These are phyloP conservation scores for Gaeumannomyces tritici DNA, from an alignment of 2,329 filamentous ascomycete genomes.

Conservation along the genomic window DNA sequence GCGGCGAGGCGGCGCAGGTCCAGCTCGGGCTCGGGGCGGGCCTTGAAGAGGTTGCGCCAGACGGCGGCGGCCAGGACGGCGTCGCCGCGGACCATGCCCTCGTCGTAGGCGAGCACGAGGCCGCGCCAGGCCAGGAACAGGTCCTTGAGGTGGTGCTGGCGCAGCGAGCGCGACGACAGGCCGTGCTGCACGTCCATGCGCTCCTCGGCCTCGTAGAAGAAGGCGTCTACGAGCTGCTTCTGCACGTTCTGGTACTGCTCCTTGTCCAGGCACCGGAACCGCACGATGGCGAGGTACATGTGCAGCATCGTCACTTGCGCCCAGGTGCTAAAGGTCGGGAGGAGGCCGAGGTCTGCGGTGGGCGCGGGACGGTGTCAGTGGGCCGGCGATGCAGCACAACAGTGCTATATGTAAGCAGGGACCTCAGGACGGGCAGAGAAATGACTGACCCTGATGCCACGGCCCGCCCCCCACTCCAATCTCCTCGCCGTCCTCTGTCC, in stretches of 20 bases:
- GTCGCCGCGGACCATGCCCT: slow-evolving; percentile 68
- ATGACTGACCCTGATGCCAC: slow-evolving; percentile 69
- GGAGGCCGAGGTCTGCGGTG: slow-evolving; percentile 59
- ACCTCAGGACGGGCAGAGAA: not conserved
- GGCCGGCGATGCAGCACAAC: not conserved
- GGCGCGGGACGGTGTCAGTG: not conserved
- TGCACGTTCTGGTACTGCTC: slow-evolving; percentile 68
- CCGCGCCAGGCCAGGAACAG: slow-evolving; percentile 91
- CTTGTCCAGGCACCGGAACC: slow-evolving; percentile 68
- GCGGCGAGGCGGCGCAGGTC: slow-evolving; percentile 42
- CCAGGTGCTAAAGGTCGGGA: slow-evolving; percentile 90
- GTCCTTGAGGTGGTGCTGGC: slow-evolving; percentile 69
- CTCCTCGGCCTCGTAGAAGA: slow-evolving; percentile 82
- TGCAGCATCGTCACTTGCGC: slow-evolving; percentile 93
- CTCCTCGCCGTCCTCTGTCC: slow-evolving; percentile 72
- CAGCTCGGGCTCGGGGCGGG: slow-evolving; percentile 29
- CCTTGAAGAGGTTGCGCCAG: slow-evolving; percentile 91
- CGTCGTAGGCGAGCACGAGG: slow-evolving; percentile 73
- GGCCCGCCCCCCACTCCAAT: slow-evolving; percentile 63
- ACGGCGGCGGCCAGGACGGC: slow-evolving; percentile 71
- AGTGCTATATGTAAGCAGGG: too few species aligned
- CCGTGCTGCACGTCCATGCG: slow-evolving; percentile 76
- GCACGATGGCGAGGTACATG: slow-evolving; percentile 82
- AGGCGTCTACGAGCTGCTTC: slow-evolving; percentile 87
- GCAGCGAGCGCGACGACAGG: slow-evolving; percentile 46